Conservation (phyloP, 306 rosid genomes). For the Quercus suber region DNA sequence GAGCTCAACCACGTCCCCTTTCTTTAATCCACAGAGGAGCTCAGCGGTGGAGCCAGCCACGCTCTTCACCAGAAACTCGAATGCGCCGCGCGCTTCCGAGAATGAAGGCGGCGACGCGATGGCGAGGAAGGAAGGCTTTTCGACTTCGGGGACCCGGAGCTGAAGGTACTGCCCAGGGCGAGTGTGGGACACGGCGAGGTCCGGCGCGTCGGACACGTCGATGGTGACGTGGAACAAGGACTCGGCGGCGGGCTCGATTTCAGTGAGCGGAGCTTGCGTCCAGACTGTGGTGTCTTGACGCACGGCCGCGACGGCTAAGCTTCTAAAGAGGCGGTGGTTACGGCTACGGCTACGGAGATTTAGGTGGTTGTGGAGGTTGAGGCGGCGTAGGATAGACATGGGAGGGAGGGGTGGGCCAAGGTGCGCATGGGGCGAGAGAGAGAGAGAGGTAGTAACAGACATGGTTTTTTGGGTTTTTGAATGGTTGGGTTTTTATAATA, state of each 20-base stretch:
- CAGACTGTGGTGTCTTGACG: slow-evolving; percentile 79
- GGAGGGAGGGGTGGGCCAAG: slow-evolving; percentile 47
- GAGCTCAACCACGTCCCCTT: slow-evolving; percentile 84
- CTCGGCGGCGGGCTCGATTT: slow-evolving; percentile 69
- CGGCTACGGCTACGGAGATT: slow-evolving; percentile 18
- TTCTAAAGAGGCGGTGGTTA: slow-evolving; percentile 34
- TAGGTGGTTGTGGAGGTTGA: slow-evolving; percentile 24
- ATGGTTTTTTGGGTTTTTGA: slow-evolving; percentile 18
- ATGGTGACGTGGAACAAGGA: slow-evolving; percentile 79
- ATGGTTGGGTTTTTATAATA: background rate
- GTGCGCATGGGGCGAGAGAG: slow-evolving; percentile 55
- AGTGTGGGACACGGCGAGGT: slow-evolving; percentile 64
- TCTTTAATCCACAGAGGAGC: slow-evolving; percentile 71
- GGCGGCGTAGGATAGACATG: slow-evolving; percentile 83
- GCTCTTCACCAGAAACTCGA: slow-evolving; percentile 84
- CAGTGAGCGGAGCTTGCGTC: slow-evolving; percentile 72
- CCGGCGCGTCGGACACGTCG: slow-evolving; percentile 78
- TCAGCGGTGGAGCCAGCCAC: slow-evolving; percentile 85
- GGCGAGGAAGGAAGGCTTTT: slow-evolving; percentile 78
- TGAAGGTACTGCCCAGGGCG: slow-evolving; percentile 92
- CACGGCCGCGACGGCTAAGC: slow-evolving; percentile 52
- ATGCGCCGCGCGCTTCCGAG: slow-evolving; percentile 47
- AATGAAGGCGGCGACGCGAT: slow-evolving; percentile 88
- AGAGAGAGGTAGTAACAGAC: slow-evolving; percentile 34
- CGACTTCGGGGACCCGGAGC: slow-evolving; percentile 52